Base-by-base conservation (phyloP, 225 moss, liverwort and hornwort species). In the Asterella californica region DNA sequence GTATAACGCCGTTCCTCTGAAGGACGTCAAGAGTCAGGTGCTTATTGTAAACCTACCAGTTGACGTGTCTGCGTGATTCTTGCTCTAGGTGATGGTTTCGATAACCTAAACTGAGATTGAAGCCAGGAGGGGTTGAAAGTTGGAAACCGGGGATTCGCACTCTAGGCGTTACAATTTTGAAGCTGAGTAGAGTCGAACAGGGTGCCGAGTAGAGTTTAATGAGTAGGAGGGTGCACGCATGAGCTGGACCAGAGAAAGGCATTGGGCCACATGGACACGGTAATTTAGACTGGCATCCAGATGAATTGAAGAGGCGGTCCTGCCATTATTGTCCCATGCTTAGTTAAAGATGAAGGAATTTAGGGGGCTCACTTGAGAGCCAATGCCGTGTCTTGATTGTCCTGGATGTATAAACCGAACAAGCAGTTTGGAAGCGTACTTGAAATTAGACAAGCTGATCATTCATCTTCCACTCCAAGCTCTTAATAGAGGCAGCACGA, bases 111-210 rank as follows among this genome's bases (percentile, higher is more conserved):
- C 21, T 15, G 73, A 52, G 72, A 21, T 22, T 38, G 70, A 18
- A 45, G 37, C 10, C 57, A 24, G 19, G 37, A 33, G 54, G 32
- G 24, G 4, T 8, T 75, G 22, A 55, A 75, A 59, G 12, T 57
- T 55, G 57, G 57, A 38, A 18, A 75, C 21, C 14, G 57, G 52
- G 57, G 36, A 34, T 75, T 37, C 57, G 24, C 75, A 59, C 75
- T 75, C 36, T 42, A 59, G 54, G 57, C 33, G 55, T 75, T 30
- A 75, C 75, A 75, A 75, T 75, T 75, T 75, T 75, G 75, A 75
- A 55, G 37, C 57, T 59, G 74, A 74, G 74, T 74, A 74, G 74
- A 74, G 30, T 74, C 74, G 0, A 29, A 74, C 50, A 48, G 50
- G 52, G 50, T n/a, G 57, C 36, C 37, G 36, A 57, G 34, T 75